Evolutionary conservation across 1,139 yeast species (phyloP).

Genomic region (Saccharomyces pastorianus): DNA sequence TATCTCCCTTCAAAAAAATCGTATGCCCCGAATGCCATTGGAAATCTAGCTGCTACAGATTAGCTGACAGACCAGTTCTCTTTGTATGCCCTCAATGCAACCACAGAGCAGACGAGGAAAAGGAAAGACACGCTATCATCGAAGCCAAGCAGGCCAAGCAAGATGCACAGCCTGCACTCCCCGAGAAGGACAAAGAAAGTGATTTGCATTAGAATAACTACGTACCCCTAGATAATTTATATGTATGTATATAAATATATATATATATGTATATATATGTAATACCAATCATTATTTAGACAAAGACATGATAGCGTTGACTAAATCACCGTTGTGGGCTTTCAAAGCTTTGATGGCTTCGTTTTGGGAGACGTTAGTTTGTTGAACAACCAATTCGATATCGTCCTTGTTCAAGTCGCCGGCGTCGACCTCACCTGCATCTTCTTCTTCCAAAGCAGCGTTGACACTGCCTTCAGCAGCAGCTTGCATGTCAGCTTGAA

Average conservation of each 20-base stretch:
- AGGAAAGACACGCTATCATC: neutral
- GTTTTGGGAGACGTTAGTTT: conserved; percentile 79
- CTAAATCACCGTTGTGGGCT: conserved; percentile 87
- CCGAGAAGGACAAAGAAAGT: neutral
- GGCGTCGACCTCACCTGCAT: conserved; percentile 60
- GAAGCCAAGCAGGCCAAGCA: neutral
- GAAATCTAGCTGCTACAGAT: conserved; percentile 22
- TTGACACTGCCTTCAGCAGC: conserved; percentile 49
- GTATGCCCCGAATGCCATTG: conserved; percentile 23
- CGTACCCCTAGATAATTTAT: neutral
- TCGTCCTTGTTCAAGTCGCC: conserved; percentile 74
- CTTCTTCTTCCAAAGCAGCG: conserved; percentile 32
- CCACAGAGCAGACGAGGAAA: conserved; percentile 7
- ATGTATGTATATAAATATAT: neutral
- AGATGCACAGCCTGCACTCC: too few species aligned
- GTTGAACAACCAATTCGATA: conserved; percentile 77
- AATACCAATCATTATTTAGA: conserved; percentile 34
- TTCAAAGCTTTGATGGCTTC: conserved; percentile 88
- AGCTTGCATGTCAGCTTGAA: conserved; percentile 85
- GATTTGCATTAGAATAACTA: neutral
- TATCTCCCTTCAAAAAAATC: conserved; percentile 11
- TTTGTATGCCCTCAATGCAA: conserved; percentile 76
- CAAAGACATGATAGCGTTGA: conserved; percentile 89
- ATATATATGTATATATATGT: neutral
- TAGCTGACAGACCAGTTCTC: conserved; percentile 43